Percentiles rank a stretch among this genome's conserved stretches.
Conservation (phyloP, 805 yeast species). For the Candida qinlingensis region DNA sequence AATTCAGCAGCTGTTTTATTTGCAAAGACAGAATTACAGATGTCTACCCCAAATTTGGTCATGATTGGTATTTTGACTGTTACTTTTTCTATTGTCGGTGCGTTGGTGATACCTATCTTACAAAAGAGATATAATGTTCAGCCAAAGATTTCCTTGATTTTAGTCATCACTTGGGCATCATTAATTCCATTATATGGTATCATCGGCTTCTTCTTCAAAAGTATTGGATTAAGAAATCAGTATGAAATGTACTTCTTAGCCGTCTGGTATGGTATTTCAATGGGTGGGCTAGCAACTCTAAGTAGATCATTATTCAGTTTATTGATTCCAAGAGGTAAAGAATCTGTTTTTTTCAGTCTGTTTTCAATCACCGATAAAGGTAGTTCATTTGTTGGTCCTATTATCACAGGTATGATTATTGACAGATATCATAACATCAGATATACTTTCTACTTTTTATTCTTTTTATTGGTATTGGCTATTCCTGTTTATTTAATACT, state of each 20-base stretch:
- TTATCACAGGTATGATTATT: constrained; percentile 64
- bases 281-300: constrained; percentile 69
- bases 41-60: constrained; percentile 64
- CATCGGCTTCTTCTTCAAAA: constrained; percentile 51
- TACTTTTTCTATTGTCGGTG: constrained; percentile 63
- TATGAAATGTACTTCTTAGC: constrained; percentile 67
- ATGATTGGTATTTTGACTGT: constrained; percentile 62
- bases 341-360: constrained; percentile 68
- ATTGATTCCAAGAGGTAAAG: constrained; percentile 70
- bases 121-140: constrained; percentile 32
- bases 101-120: constrained; percentile 48
- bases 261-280: constrained; percentile 67
- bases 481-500: constrained; percentile 51
- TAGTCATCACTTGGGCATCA: constrained; percentile 54
- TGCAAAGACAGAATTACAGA: constrained; percentile 63
- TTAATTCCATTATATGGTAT: constrained; percentile 70
- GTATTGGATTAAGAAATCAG: constrained; percentile 55
- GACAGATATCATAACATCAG: constrained; percentile 71
- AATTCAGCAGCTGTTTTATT: constrained; percentile 75
- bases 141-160: constrained; percentile 44
- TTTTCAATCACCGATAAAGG: constrained; percentile 80
- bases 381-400: constrained; percentile 69
- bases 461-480: constrained; percentile 46
- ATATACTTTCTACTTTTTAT: constrained; percentile 62
- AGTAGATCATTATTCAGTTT: constrained; percentile 64